Evolutionary conservation across 345 rosid genomes (phyloP), one percentile per base, ranked within the genome.

Genomic region (Combretum micranthum): DNA sequence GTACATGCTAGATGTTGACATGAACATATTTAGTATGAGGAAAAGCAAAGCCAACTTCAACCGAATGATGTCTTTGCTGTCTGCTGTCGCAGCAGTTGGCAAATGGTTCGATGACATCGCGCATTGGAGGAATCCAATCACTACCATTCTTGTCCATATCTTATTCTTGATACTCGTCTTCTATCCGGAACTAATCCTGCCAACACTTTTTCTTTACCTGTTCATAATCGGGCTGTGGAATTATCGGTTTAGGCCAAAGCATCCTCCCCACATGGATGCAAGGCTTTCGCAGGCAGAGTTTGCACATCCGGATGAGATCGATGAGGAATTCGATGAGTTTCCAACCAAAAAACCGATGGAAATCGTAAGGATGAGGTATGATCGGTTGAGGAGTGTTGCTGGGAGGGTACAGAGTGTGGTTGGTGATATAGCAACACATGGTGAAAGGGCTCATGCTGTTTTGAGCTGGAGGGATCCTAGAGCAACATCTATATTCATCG

Each of bases 381-480:
- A 93, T 46, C 75, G 97, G 66, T 75, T 93, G 54, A 77, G 97
- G 55, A 82, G 80, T 22, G 79, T 90, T 9, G 97, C 81, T 3
- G 99, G 96, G 16, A 75, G 84, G 70, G 92, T 90, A 23, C 96
- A 93, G 78, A 82, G 88, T 0, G 96, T 90, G 25, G 81, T 80
- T 13, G 97, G 99, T 2, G 97, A 93, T 56, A 62, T 93, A 43
- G 99, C 95, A 3, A 82, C 92, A 7, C 97, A 90, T 66, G 92
- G 86, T 50, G 99, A 93, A 72, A 82, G 99, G 61, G 64, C 81
- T 43, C 96, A 80, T 55, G 91, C 96, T 16, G 37, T 93, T 32
- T 84, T 93, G 32, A 90, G 95, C 84, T 90, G 99, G 99, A 71
- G 99, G 64, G 99, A 93, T 72, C 85, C 99, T 12, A 76, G 97